Evolutionary conservation across 768 basidiomycete species (phyloP).

Genomic region (Rossbeevera mucosa): DNA sequence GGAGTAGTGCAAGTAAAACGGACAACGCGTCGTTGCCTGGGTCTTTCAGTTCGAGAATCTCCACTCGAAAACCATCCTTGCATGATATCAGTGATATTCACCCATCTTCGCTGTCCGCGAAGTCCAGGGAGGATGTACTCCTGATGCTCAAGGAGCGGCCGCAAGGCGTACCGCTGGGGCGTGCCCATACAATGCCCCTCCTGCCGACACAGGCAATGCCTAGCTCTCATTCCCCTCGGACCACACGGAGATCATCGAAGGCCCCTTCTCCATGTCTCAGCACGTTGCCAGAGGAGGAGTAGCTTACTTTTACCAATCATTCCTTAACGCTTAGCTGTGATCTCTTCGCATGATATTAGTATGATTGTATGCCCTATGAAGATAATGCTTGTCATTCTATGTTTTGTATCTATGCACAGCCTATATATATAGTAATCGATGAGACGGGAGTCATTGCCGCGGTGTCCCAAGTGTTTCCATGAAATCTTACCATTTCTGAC

Average conservation of each 20-base stretch:
- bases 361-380: conserved; percentile 3
- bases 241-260: neutral
- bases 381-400: neutral
- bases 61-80: neutral
- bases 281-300: conserved; percentile 7
- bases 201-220: neutral
- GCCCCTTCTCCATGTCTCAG: neutral
- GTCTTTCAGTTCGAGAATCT: neutral
- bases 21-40: neutral
- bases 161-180: conserved; percentile 8
- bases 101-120: neutral
- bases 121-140: conserved; percentile 1
- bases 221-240: neutral
- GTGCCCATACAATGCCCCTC: conserved; percentile 16
- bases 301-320: neutral
- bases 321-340: neutral
- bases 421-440: too few relatives aligned
- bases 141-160: neutral
- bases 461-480: too few relatives aligned
- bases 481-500: too few relatives aligned
- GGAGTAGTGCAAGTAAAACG: neutral
- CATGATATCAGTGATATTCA: neutral
- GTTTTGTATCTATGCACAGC: neutral
- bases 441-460: too few relatives aligned
- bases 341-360: neutral